Conservation (phyloP, 257 asterid species). For the Leonotis leonurus region DNA sequence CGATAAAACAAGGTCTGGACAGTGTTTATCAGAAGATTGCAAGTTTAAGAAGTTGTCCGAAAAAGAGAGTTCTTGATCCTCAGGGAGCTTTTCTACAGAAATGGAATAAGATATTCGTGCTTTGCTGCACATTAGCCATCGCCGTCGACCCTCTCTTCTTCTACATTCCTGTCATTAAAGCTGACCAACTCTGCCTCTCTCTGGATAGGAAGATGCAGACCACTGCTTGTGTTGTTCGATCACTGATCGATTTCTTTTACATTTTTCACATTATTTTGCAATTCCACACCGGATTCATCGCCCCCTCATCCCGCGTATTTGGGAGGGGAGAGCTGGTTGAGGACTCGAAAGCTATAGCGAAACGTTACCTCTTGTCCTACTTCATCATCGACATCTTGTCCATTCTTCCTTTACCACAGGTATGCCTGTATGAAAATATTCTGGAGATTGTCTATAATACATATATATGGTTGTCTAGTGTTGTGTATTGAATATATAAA, state of each 20-base stretch:
- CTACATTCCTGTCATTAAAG: slow-evolving; percentile 51
- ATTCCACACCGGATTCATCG: slow-evolving; percentile 54
- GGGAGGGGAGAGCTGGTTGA: slow-evolving; percentile 61
- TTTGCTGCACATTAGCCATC: slow-evolving; percentile 41
- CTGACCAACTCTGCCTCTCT: slow-evolving; percentile 29
- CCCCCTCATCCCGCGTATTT: slow-evolving; percentile 49
- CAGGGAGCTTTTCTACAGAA: slow-evolving; percentile 42
- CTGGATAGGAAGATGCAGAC: slow-evolving; percentile 35
- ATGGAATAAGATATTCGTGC: slow-evolving; percentile 53
- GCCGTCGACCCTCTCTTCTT: slow-evolving; percentile 61
- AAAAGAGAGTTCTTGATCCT: slow-evolving; percentile 40
- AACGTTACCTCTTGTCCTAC: slow-evolving; percentile 40
- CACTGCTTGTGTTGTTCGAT: slow-evolving; percentile 46
- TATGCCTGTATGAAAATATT: no score
- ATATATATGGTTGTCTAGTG: no score
- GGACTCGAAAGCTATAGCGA: slow-evolving; percentile 48
- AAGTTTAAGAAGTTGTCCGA: slow-evolving; percentile 16
- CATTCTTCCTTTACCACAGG: slow-evolving; percentile 69
- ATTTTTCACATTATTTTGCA: slow-evolving; percentile 46
- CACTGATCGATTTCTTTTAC: slow-evolving; percentile 47
- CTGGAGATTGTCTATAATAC: no score
- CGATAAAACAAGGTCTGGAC: slow-evolving; percentile 25
- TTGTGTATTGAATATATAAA: no score
- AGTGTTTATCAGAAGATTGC: slow-evolving; percentile 25
- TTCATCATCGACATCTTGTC: slow-evolving; percentile 51